phyloP scores from a whole-genome alignment of 2,329 filamentous ascomycete species.

The Diaporthe caulivora region DNA sequence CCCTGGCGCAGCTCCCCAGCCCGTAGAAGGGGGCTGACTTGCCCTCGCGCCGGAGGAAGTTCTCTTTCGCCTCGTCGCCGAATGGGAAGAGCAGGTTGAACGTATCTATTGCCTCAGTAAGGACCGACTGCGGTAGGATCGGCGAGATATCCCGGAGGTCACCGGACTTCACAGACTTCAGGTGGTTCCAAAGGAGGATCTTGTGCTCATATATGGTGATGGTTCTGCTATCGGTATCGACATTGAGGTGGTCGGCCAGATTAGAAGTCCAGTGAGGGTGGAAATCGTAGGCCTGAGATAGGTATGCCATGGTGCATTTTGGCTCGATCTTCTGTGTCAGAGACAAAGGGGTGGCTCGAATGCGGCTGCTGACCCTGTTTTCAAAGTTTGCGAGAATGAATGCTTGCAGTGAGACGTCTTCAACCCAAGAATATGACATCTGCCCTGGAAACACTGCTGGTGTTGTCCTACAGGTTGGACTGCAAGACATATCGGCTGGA shows the following conservation, averaged over 20 bases:
- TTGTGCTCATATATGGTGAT: slow-evolving; percentile 45
- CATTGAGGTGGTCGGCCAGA: slow-evolving; percentile 41
- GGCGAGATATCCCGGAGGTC: neutral
- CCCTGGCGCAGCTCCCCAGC: slow-evolving; percentile 4
- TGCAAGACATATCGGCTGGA: neutral
- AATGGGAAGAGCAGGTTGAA: slow-evolving; percentile 43
- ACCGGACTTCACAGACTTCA: neutral
- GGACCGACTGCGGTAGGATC: slow-evolving; percentile 5
- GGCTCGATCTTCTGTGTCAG: neutral
- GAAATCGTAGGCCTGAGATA: slow-evolving; percentile 32
- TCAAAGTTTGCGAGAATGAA: neutral
- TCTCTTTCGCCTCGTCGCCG: slow-evolving; percentile 36
- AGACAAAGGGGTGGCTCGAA: too few species aligned
- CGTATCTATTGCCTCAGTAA: slow-evolving; percentile 43
- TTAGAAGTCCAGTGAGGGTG: slow-evolving; percentile 42
- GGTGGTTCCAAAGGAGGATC: slow-evolving; percentile 41
- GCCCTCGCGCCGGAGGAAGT: slow-evolving; percentile 37
- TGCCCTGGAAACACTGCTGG: neutral
- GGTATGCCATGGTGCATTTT: slow-evolving; percentile 15
- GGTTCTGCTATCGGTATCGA: slow-evolving; percentile 41
- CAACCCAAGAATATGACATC: neutral
- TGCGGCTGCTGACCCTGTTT: neutral
- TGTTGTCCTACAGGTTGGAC: neutral
- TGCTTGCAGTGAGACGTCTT: neutral
- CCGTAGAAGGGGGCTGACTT: slow-evolving; percentile 36